These are phyloP conservation scores for Penicillium bialowiezense DNA, from an alignment of 495 filamentous ascomycete species.

Conservation along the genomic window DNA sequence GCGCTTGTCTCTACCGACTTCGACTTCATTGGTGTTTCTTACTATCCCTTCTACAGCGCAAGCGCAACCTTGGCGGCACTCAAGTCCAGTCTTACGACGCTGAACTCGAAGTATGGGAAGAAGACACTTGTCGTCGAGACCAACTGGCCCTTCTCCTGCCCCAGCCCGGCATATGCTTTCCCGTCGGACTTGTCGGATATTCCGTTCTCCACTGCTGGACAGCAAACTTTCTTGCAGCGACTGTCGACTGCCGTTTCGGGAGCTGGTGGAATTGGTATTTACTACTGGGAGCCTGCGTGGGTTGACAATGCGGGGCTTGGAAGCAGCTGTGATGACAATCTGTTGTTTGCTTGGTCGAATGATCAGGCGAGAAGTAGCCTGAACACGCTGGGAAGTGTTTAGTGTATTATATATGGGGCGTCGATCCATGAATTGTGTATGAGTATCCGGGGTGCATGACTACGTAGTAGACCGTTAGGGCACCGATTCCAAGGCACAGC, in stretches of 20 bases:
- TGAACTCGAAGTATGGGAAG: slow-evolving; percentile 58
- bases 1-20: slow-evolving; percentile 53
- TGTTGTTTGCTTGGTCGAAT: slow-evolving; percentile 37
- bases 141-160: slow-evolving; percentile 63
- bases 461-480: slow-evolving; percentile 7
- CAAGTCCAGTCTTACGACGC: slow-evolving; percentile 53
- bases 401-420: neutral
- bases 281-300: slow-evolving; percentile 75
- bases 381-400: slow-evolving; percentile 29
- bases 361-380: slow-evolving; percentile 33
- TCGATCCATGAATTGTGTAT: too few species aligned
- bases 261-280: slow-evolving; percentile 50
- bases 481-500: neutral
- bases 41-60: slow-evolving; percentile 64
- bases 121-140: slow-evolving; percentile 63
- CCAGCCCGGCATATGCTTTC: slow-evolving; percentile 52
- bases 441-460: too few species aligned
- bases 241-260: slow-evolving; percentile 54
- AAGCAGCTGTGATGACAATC: slow-evolving; percentile 48
- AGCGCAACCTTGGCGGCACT: slow-evolving; percentile 54
- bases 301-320: slow-evolving; percentile 61
- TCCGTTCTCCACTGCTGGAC: slow-evolving; percentile 59
- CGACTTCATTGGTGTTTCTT: slow-evolving; percentile 68
- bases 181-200: slow-evolving; percentile 55
- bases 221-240: slow-evolving; percentile 53